phyloP scores from a whole-genome alignment of 148 eudicot species.

The Vaccinium vitisidaea region DNA sequence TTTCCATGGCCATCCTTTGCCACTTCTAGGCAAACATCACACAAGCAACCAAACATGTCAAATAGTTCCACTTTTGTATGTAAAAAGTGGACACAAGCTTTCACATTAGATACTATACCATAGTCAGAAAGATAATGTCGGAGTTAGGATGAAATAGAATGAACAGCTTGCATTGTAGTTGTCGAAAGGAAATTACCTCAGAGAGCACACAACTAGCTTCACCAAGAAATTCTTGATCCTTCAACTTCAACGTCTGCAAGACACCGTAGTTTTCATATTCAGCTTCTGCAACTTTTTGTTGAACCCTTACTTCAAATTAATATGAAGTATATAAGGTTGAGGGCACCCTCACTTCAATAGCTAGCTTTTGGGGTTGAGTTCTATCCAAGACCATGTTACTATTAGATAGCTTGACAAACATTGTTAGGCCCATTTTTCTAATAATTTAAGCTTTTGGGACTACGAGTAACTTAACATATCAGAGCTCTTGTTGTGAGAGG shows the following conservation, averaged over 20 bases:
- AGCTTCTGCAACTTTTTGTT: slow-evolving; percentile 5
- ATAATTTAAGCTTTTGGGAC: too few species aligned
- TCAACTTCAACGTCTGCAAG: slow-evolving; percentile 61
- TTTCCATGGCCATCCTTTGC: background rate
- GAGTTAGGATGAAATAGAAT: background rate
- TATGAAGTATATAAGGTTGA: too few species aligned
- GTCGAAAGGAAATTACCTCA: slow-evolving; percentile 51
- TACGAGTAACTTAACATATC: too few species aligned
- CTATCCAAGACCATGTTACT: too few species aligned
- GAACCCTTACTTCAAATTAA: too few species aligned
- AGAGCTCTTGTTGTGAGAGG: too few species aligned
- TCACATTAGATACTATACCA: background rate
- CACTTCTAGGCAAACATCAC: background rate
- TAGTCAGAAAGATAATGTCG: background rate
- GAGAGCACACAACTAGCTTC: slow-evolving; percentile 78
- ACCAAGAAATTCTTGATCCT: slow-evolving; percentile 85
- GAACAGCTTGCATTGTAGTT: background rate
- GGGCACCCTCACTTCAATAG: too few species aligned
- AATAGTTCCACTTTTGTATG: background rate
- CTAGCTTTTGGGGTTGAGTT: too few species aligned
- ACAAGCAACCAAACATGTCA: slow-evolving; percentile 9
- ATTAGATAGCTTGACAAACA: too few species aligned
- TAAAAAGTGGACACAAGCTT: background rate
- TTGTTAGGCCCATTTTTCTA: too few species aligned
- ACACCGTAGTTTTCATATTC: slow-evolving; percentile 3